Base-by-base conservation (phyloP, 495 filamentous ascomycete species). In the Trichodelitschia bisporula region DNA sequence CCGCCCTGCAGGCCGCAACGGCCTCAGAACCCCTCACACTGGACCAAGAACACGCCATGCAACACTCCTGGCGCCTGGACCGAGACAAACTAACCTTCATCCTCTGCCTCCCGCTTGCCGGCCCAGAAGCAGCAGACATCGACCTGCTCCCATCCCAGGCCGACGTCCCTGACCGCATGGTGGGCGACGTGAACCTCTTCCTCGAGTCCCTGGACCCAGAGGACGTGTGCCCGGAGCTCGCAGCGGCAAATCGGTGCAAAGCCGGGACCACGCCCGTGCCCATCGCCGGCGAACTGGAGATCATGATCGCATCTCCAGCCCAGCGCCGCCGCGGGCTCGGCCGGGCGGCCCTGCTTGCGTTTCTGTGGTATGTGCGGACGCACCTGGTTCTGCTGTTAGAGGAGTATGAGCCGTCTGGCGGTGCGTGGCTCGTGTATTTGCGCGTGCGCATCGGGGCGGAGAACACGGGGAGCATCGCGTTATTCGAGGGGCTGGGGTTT, bases 121-220 rank as follows among this genome's bases (percentile, higher is more conserved):
- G n/a, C n/a, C n/a, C n/a, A n/a, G n/a, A n/a, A n/a, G n/a, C n/a
- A n/a, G n/a, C n/a, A n/a, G n/a, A n/a, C n/a, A n/a, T n/a, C n/a
- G n/a, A n/a, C n/a, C n/a, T n/a, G n/a, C n/a, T n/a, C n/a, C n/a
- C n/a, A n/a, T 3, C 28, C 47, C 23, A 8, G 12, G 16, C 31
- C 30, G 21, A 24, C 21, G 21, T n/a, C 6, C 21, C 21, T 0
- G 44, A 46, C 1, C 45, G 44, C 2, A 89, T 90, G 77, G 41
- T 86, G 9, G 82, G 82, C 3, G 82, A 92, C 40, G 62, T 90
- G 21, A 92, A 92, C 40, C 55, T 91, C 1, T 91, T 92, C 45
- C 57, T 91, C 3, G 21, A 24, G 6, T 6, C 21, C 21, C 21
- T 24, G 6, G 21, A 24, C 21, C 21, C 21, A n/a, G 44, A 26